phyloP scores from a whole-genome alignment of 768 basidiomycete species.

The Tulasnella sp. region DNA sequence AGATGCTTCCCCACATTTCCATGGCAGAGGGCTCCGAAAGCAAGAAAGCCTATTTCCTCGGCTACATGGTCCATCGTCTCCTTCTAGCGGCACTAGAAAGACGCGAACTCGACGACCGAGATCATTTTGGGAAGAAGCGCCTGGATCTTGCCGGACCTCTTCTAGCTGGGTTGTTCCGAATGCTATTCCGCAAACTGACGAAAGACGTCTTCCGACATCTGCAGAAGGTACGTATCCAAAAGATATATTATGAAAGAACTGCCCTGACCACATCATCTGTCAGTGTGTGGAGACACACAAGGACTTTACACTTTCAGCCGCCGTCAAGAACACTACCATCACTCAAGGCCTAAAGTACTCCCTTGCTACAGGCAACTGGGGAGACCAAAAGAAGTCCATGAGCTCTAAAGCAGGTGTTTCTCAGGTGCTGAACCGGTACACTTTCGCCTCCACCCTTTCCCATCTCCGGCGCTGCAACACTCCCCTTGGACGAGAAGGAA shows the following conservation, averaged over 20 bases:
- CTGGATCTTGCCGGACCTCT: constrained; percentile 93
- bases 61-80: constrained; percentile 98
- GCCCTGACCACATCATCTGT: constrained; percentile 11
- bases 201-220: constrained; percentile 95
- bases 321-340: constrained; percentile 94
- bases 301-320: constrained; percentile 82
- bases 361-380: constrained; percentile 98
- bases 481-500: constrained; percentile 94
- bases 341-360: constrained; percentile 98
- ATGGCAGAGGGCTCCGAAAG: constrained; percentile 94
- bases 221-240: constrained; percentile 63
- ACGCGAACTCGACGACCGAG: constrained; percentile 94
- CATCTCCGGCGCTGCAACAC: constrained; percentile 98
- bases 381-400: constrained; percentile 98
- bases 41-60: constrained; percentile 99
- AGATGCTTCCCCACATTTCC: constrained; percentile 95
- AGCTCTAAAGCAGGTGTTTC: constrained; percentile 97
- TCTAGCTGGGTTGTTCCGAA: constrained; percentile 93
- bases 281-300: constrained; percentile 96
- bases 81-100: constrained; percentile 89
- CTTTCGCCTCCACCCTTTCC: constrained; percentile 95
- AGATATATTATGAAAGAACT: neutral
- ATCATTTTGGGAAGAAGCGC: constrained; percentile 98
- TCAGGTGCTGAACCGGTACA: constrained; percentile 96
- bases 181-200: constrained; percentile 93